Conservation (phyloP, 2,329 filamentous ascomycete genomes). For the Aspergillus viridinutans region DNA sequence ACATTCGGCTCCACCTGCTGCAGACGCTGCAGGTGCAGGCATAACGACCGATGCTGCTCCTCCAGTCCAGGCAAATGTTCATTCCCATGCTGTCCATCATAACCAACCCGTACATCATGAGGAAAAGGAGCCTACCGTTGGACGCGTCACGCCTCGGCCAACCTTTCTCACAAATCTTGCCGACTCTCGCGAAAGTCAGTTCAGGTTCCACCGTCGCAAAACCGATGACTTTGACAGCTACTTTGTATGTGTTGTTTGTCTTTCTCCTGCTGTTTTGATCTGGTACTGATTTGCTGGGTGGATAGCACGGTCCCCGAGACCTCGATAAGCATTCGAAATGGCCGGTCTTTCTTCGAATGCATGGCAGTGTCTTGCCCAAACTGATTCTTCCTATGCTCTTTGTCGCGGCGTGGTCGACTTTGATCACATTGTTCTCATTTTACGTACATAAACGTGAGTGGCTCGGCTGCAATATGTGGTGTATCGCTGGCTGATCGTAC, state of each 20-base stretch:
- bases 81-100: constrained; percentile 9
- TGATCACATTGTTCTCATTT: constrained; percentile 56
- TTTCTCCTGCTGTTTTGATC: background rate
- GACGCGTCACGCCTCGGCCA: constrained; percentile 27
- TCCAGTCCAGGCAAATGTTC: constrained; percentile 16
- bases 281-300: background rate
- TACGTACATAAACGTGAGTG: constrained; percentile 40
- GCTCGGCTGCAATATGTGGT: background rate
- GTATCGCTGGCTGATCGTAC: constrained; percentile 5
- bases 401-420: constrained; percentile 61
- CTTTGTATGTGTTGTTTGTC: constrained; percentile 44
- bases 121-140: constrained; percentile 20
- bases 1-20: constrained; percentile 6
- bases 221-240: constrained; percentile 56
- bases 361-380: constrained; percentile 69
- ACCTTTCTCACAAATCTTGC: constrained; percentile 32
- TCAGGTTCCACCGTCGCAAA: constrained; percentile 24
- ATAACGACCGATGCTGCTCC: constrained; percentile 11
- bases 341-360: constrained; percentile 70
- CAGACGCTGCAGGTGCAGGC: constrained; percentile 7
- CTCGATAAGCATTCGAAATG: constrained; percentile 71
- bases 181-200: constrained; percentile 28
- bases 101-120: constrained; percentile 12
- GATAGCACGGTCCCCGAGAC: constrained; percentile 54
- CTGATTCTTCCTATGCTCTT: constrained; percentile 66